These are phyloP conservation scores for Neurospora crassa DNA, from an alignment of 2,329 filamentous ascomycete genomes.

Conservation along the genomic window DNA sequence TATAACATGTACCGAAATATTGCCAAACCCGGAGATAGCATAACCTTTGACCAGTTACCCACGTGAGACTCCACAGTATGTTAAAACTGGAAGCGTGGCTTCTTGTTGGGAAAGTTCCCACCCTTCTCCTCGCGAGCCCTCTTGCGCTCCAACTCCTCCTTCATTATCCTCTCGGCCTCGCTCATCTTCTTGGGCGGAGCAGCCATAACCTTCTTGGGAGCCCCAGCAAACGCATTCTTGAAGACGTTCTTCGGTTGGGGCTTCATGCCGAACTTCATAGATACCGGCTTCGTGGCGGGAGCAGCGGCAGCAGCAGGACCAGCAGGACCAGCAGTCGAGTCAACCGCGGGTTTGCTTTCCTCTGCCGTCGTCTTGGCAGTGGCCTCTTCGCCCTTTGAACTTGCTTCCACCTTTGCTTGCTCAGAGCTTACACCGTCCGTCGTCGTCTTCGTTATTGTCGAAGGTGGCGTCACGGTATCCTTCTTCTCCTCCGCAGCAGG, in stretches of 20 bases:
- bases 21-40: background rate
- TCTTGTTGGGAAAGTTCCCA: slow-evolving; percentile 36
- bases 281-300: slow-evolving; percentile 33
- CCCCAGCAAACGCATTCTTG: slow-evolving; percentile 57
- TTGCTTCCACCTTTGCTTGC: background rate
- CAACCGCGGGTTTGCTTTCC: slow-evolving; percentile 7
- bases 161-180: slow-evolving; percentile 83
- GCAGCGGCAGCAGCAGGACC: slow-evolving; percentile 11
- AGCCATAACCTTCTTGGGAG: slow-evolving; percentile 52
- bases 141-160: slow-evolving; percentile 68
- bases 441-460: background rate
- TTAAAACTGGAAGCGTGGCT: slow-evolving; percentile 31
- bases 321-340: slow-evolving; percentile 8
- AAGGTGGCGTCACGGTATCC: background rate
- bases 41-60: background rate
- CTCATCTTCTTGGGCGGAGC: slow-evolving; percentile 74
- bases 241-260: slow-evolving; percentile 70
- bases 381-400: slow-evolving; percentile 8
- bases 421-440: background rate
- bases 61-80: background rate
- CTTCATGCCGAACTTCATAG: slow-evolving; percentile 57
- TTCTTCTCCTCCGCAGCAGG: slow-evolving; percentile 1
- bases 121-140: slow-evolving; percentile 40
- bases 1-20: slow-evolving; percentile 2
- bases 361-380: slow-evolving; percentile 5